Conservation (phyloP, 208 protist genomes). For the Trypanosoma theileri region DNA sequence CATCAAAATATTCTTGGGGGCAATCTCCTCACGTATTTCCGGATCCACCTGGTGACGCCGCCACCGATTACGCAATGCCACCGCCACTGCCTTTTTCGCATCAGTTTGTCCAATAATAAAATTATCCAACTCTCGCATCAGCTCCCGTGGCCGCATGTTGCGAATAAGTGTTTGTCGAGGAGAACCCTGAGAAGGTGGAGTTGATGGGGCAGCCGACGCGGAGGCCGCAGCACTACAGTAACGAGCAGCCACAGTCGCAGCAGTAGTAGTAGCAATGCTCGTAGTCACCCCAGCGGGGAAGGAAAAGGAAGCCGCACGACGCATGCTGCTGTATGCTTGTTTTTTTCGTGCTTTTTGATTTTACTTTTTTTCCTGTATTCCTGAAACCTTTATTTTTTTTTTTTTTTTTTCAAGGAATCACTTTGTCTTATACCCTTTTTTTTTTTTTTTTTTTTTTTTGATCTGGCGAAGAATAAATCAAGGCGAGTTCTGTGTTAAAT, state of each 20-base stretch:
- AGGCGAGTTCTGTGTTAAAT: no score
- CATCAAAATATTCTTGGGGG: conserved; percentile 96
- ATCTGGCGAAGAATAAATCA: no score
- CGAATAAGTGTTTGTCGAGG: conserved; percentile 58
- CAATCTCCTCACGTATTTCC: conserved; percentile 92
- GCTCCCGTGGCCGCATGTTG: conserved; percentile 91
- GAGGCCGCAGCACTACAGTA: conserved; percentile 59
- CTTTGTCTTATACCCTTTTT: no score
- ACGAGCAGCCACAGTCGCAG: conserved; percentile 7
- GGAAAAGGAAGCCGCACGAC: conserved; percentile 19
- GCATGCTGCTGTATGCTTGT: conserved; percentile 23
- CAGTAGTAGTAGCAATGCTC: conserved; percentile 6
- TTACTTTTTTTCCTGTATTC: conserved; percentile 2
- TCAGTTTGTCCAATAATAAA: conserved; percentile 97
- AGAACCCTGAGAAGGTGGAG: conserved; percentile 25
- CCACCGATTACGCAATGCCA: conserved; percentile 96
- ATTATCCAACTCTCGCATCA: conserved; percentile 95
- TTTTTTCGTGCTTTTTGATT: not conserved
- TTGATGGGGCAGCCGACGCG: conserved; percentile 31
- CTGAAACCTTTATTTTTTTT: not conserved
- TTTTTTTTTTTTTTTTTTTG: not conserved
- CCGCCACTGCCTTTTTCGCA: conserved; percentile 96
- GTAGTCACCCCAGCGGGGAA: not conserved
- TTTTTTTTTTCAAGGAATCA: no score
- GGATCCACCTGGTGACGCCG: conserved; percentile 87